These are phyloP conservation scores for Saccharomyces kudriavzevii DNA, from an alignment of 805 yeast species.

Conservation along the genomic window DNA sequence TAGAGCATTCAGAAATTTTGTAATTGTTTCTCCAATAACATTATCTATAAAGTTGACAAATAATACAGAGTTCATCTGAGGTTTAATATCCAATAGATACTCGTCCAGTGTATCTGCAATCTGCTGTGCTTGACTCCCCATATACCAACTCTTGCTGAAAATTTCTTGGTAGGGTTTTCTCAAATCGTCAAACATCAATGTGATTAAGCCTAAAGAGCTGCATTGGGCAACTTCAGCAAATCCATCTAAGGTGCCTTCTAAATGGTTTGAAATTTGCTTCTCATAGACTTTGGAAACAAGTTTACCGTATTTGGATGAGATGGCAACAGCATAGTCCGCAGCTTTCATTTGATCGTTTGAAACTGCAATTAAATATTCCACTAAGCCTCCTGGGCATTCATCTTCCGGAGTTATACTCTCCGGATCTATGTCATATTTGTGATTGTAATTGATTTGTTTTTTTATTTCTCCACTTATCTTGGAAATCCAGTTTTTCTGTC, in stretches of 20 bases:
- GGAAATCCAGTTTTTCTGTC: constrained; percentile 57
- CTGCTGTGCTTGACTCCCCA: constrained; percentile 48
- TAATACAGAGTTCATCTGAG: constrained; percentile 43
- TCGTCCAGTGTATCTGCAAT: constrained; percentile 69
- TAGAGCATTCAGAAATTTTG: constrained; percentile 43
- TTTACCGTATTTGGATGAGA: constrained; percentile 55
- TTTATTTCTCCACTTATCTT: constrained; percentile 48
- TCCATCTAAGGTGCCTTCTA: constrained; percentile 66
- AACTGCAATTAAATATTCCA: constrained; percentile 73
- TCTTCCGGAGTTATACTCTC: constrained; percentile 33
- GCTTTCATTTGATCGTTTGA: constrained; percentile 78
- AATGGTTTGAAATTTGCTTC: constrained; percentile 46
- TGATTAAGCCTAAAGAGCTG: constrained; percentile 47
- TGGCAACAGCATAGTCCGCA: constrained; percentile 62
- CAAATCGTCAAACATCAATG: constrained; percentile 66
- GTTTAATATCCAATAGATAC: constrained; percentile 58
- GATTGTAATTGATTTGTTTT: constrained; percentile 30
- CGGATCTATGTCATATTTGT: constrained; percentile 25
- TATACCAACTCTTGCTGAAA: constrained; percentile 65
- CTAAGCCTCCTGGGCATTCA: constrained; percentile 61
- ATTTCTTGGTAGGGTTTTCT: constrained; percentile 51
- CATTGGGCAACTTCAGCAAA: constrained; percentile 66
- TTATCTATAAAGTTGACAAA: constrained; percentile 48
- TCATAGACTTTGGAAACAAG: constrained; percentile 58
- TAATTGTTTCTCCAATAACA: constrained; percentile 43